Evolutionary conservation across 148 eudicot species (phyloP).

Genomic region (Pharnaceum exiguum): DNA sequence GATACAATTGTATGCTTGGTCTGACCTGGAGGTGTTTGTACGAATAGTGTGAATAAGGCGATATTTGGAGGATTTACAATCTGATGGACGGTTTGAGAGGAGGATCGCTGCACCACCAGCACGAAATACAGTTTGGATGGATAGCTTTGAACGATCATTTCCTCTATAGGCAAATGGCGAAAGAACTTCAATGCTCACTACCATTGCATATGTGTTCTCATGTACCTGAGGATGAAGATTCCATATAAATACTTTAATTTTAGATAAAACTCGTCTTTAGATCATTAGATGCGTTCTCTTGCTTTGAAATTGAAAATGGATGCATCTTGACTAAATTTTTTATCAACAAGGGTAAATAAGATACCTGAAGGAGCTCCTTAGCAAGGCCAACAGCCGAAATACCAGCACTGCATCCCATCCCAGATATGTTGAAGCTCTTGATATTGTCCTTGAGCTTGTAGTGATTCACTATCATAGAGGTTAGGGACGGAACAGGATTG

Average conservation of each 20-base stretch:
- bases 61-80: conserved; percentile 21
- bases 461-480: not conserved
- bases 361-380: not conserved
- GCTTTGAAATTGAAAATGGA: too few relatives aligned
- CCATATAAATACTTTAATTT: too few relatives aligned
- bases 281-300: too few relatives aligned
- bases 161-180: conserved; percentile 4
- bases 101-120: conserved; percentile 38
- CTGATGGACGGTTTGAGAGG: conserved; percentile 24
- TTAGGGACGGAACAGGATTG: not conserved
- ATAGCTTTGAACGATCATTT: conserved; percentile 1
- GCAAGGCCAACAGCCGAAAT: not conserved
- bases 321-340: too few relatives aligned
- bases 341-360: too few relatives aligned
- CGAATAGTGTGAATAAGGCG: conserved; percentile 27
- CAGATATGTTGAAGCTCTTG: not conserved
- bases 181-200: conserved; percentile 15
- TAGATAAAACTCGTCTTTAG: too few relatives aligned
- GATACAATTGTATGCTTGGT: conserved; percentile 29
- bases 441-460: conserved; percentile 5
- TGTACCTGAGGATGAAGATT: too few relatives aligned
- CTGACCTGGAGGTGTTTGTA: conserved; percentile 27
- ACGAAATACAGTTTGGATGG: conserved; percentile 25
- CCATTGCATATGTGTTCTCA: conserved; percentile 12
- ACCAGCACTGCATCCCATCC: not conserved